Conservation (phyloP, 306 rosid genomes). For the Pyrus betulifolia region DNA sequence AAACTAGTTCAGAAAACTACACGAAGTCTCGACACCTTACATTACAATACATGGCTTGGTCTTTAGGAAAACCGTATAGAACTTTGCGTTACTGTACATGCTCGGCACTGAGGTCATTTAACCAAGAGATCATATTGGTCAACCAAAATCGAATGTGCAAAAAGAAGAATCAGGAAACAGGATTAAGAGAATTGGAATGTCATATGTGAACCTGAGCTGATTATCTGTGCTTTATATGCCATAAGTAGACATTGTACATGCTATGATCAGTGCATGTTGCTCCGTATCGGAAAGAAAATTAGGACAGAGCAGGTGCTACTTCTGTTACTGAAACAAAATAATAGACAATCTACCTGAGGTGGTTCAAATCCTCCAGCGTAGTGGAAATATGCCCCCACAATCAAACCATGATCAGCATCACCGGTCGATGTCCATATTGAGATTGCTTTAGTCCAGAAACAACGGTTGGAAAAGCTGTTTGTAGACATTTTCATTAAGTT, state of each 20-base stretch:
- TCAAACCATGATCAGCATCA: slow-evolving; percentile 65
- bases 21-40: background rate
- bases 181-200: background rate
- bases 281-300: background rate
- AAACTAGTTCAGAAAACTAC: background rate
- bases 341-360: slow-evolving; percentile 45
- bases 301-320: background rate
- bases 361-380: slow-evolving; percentile 79
- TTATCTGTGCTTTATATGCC: background rate
- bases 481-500: background rate
- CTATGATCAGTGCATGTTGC: too few relatives aligned
- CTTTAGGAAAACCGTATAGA: too few relatives aligned
- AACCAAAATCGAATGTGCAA: background rate
- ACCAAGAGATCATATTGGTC: background rate
- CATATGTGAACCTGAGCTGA: background rate
- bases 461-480: slow-evolving; percentile 71
- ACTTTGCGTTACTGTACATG: too few relatives aligned
- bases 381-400: slow-evolving; percentile 76
- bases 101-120: background rate
- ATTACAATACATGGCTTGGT: background rate
- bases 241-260: background rate
- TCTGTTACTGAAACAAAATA: background rate
- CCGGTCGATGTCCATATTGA: slow-evolving; percentile 83
- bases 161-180: background rate
- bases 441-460: slow-evolving; percentile 72